These are phyloP conservation scores for Trichomonascaceae sp. DNA, from an alignment of 1,139 yeast genomes.

Conservation along the genomic window DNA sequence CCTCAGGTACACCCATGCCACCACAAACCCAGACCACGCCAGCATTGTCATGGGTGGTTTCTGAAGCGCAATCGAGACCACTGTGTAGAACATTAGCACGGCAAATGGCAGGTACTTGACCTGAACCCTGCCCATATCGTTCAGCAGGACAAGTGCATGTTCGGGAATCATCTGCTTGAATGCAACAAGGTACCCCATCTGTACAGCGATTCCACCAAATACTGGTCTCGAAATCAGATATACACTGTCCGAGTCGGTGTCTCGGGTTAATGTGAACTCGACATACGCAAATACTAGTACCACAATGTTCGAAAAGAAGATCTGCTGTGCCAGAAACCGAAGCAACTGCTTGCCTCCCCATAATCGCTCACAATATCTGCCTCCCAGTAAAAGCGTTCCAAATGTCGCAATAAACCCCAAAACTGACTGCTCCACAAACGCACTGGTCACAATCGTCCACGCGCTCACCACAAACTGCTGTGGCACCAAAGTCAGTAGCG, in stretches of 20 bases:
- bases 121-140: conserved; percentile 50
- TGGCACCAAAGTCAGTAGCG: conserved; percentile 63
- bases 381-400: conserved; percentile 40
- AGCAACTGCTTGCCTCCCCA: conserved; percentile 52
- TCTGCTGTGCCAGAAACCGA: conserved; percentile 43
- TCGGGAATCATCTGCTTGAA: conserved; percentile 85
- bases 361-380: conserved; percentile 36
- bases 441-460: conserved; percentile 62
- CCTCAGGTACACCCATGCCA: conserved; percentile 64
- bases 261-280: background rate
- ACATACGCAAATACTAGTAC: conserved; percentile 2
- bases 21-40: conserved; percentile 53
- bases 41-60: conserved; percentile 31
- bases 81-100: conserved; percentile 32
- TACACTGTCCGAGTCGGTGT: background rate
- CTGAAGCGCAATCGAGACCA: conserved; percentile 16
- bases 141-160: conserved; percentile 58
- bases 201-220: conserved; percentile 62
- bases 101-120: conserved; percentile 59
- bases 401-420: conserved; percentile 38
- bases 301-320: conserved; percentile 39
- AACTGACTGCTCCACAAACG: conserved; percentile 55
- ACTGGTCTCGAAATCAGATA: conserved; percentile 4
- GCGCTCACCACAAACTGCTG: conserved; percentile 46
- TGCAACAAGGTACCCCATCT: conserved; percentile 70